Evolutionary conservation across 495 filamentous ascomycete genomes (phyloP).

Genomic region (Trichoderma reesei): DNA sequence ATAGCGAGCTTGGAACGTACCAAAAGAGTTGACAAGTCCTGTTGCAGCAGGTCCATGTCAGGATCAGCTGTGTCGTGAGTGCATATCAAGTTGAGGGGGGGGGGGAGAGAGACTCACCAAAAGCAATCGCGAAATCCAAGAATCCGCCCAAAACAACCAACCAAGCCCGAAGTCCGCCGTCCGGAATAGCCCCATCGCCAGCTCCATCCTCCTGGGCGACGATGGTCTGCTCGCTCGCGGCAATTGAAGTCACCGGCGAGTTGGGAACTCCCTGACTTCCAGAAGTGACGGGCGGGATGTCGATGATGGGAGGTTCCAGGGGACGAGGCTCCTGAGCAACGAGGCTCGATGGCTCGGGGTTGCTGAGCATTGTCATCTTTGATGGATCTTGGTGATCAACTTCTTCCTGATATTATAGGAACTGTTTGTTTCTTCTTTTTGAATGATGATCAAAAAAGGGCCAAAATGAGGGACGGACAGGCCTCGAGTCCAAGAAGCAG

Average conservation of each 20-base stretch:
- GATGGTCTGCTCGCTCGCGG: neutral
- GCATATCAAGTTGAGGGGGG: neutral
- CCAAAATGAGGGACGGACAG: no score
- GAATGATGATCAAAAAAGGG: no score
- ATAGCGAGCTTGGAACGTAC: constrained; percentile 57
- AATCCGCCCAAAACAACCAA: constrained; percentile 23
- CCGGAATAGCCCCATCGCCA: constrained; percentile 15
- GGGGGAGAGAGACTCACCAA: constrained; percentile 15
- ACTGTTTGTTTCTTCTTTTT: no score
- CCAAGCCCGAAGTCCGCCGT: constrained; percentile 30
- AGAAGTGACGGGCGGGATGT: neutral
- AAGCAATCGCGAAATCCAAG: neutral
- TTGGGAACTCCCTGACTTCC: neutral
- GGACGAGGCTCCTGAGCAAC: no score
- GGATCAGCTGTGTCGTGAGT: no score
- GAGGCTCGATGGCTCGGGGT: no score
- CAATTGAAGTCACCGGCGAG: neutral
- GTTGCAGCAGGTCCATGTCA: constrained; percentile 19
- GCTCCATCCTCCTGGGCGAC: neutral
- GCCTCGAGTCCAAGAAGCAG: no score
- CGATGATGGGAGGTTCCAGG: neutral
- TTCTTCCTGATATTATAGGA: no score
- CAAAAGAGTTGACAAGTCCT: constrained; percentile 54
- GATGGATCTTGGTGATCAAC: no score
- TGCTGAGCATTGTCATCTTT: no score